Evolutionary conservation across 495 filamentous ascomycete genomes (phyloP), one percentile per base, ranked within the genome.

Genomic region (Podospora fimiseda): DNA sequence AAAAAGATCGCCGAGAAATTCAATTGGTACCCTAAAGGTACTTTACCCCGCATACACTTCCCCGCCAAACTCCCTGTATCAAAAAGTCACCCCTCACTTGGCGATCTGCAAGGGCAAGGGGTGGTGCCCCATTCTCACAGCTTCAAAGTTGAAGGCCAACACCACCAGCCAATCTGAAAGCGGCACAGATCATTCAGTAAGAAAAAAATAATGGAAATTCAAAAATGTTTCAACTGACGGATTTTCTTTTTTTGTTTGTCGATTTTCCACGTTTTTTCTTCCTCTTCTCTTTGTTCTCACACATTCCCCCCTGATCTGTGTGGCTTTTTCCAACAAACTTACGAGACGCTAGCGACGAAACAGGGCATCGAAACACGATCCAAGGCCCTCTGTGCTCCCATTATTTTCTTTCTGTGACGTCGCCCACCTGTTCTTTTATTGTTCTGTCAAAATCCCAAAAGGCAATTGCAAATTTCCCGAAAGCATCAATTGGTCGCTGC

Each of bases 111-210:
- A 33, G 11, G 7, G 44, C 44, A 27, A 22, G 22, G 2, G 44
- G 15, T 41, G 4, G 39, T 41, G 39, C 39, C 39, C 39, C 39
- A 18, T n/a, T 18, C 39, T 41, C 6, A 41, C 44, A 47, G 9
- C 22, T 47, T 47, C 20, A 14, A 24, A 6, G 15, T 30, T 23
- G 16, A 14, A 5, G 44, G 21, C 22, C 44, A 47, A 47, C 44
- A 33, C 15, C 19, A 14, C 14, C 21, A 47, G 15, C 21, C 44
- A 47, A 33, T 33, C 23, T 30, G 44, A 47, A 47, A 36, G 23
- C 44, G 44, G 44, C 44, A 47, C 44, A 21, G 44, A 23, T 15
- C n/a, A 22, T 15, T n/a, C n/a, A n/a, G n/a, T n/a, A n/a, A n/a
- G n/a, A 47, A 36, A 13, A 30, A 47, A 24, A 15, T n/a, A 24